phyloP scores from a whole-genome alignment of 805 yeast genomes.

The Starmerella cellae region DNA sequence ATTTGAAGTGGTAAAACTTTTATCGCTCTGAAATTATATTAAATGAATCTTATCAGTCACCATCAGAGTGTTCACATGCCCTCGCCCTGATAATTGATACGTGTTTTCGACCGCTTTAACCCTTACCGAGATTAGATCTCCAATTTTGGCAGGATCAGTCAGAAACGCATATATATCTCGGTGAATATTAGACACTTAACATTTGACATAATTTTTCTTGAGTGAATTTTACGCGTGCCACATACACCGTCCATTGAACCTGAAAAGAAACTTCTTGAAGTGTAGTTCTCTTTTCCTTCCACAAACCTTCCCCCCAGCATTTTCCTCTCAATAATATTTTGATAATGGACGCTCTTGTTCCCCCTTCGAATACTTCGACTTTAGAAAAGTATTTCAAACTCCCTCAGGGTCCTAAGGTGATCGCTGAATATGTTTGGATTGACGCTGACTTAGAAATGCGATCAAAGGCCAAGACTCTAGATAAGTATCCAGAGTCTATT shows the following conservation, averaged over 20 bases:
- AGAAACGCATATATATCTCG: background rate
- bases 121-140: conserved; percentile 2
- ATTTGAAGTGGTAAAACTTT: too few relatives aligned
- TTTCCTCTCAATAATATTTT: background rate
- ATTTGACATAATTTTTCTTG: too few relatives aligned
- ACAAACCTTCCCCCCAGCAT: background rate
- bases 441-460: conserved; percentile 84
- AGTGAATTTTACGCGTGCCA: too few relatives aligned
- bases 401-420: conserved; percentile 70
- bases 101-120: background rate
- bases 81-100: background rate
- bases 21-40: too few relatives aligned
- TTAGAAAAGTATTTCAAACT: conserved; percentile 71
- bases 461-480: conserved; percentile 85
- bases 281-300: background rate
- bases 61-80: background rate
- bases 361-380: conserved; percentile 46
- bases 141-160: background rate
- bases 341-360: conserved; percentile 17
- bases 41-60: background rate
- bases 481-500: conserved; percentile 50
- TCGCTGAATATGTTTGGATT: conserved; percentile 97
- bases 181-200: background rate
- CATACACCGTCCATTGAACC: too few relatives aligned
- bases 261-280: too few relatives aligned